Conservation (phyloP, 1,139 yeast genomes). For the Lodderomyces pseudojiufengensis region DNA sequence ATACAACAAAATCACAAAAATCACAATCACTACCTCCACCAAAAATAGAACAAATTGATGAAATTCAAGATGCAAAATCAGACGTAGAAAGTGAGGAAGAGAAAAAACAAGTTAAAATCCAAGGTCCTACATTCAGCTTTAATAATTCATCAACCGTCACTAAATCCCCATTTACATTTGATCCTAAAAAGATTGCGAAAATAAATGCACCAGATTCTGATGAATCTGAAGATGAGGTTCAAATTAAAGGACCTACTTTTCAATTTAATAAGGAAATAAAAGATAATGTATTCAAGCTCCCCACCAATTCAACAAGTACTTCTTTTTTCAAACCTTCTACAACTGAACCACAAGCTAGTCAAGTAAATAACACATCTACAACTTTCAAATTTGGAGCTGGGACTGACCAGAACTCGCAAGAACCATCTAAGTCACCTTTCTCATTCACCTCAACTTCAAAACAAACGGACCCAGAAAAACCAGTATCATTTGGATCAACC, state of each 20-base stretch:
- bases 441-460: background rate
- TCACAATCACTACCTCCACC: background rate
- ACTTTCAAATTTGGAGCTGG: slow-evolving; percentile 1
- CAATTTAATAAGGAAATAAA: slow-evolving; percentile 46
- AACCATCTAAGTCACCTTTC: slow-evolving; percentile 7
- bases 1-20: background rate
- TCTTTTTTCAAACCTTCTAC: too few species aligned
- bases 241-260: slow-evolving; percentile 65
- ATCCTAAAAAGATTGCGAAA: slow-evolving; percentile 39
- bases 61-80: slow-evolving; percentile 15
- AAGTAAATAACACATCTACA: background rate
- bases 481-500: slow-evolving; percentile 19
- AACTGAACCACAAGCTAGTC: too few species aligned
- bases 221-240: slow-evolving; percentile 54
- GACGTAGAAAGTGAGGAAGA: slow-evolving; percentile 34
- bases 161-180: slow-evolving; percentile 51
- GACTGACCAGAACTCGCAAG: background rate
- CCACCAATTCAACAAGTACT: background rate
- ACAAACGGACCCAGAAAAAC: slow-evolving; percentile 10
- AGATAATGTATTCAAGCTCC: slow-evolving; percentile 48
- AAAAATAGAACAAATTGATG: background rate
- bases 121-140: slow-evolving; percentile 66
- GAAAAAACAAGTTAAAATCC: slow-evolving; percentile 42
- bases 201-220: slow-evolving; percentile 35
- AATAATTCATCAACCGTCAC: slow-evolving; percentile 50